Percentiles rank a stretch among this genome's conserved stretches.
phyloP scores from a whole-genome alignment of 805 yeast species.

The Metschnikowia drakensbergensis region DNA sequence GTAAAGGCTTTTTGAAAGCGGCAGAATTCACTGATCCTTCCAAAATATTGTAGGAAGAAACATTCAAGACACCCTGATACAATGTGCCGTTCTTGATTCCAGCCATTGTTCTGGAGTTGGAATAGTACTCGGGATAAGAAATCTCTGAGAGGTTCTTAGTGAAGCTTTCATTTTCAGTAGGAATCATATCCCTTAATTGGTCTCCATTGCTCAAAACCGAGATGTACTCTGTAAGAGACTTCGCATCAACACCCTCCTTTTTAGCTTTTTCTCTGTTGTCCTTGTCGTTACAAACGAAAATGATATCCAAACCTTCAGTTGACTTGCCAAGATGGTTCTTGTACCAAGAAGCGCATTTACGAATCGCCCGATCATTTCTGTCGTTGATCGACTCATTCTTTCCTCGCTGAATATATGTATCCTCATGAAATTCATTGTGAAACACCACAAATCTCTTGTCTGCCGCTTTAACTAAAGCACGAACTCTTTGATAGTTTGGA shows the following conservation, averaged over 20 bases:
- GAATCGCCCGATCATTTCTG: conserved; percentile 85
- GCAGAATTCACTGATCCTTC: conserved; percentile 78
- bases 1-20: conserved; percentile 74
- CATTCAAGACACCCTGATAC: conserved; percentile 77
- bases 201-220: conserved; percentile 64
- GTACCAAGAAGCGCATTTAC: conserved; percentile 73
- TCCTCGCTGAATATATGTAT: conserved; percentile 61
- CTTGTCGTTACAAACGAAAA: conserved; percentile 75
- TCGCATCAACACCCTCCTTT: conserved; percentile 50
- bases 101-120: conserved; percentile 80
- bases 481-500: conserved; percentile 81
- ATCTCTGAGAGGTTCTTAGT: conserved; percentile 44
- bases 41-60: conserved; percentile 81
- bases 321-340: conserved; percentile 51
- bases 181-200: conserved; percentile 76
- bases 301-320: conserved; percentile 40
- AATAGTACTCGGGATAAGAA: conserved; percentile 71
- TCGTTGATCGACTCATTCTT: conserved; percentile 77
- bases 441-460: conserved; percentile 84
- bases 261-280: conserved; percentile 58
- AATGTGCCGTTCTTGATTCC: conserved; percentile 85
- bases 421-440: conserved; percentile 84
- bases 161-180: conserved; percentile 46
- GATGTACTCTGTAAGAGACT: conserved; percentile 66
- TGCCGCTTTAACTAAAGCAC: conserved; percentile 69